Base-by-base conservation (phyloP, 2,329 filamentous ascomycete species). In the Pseudogymnoascus sp. region DNA sequence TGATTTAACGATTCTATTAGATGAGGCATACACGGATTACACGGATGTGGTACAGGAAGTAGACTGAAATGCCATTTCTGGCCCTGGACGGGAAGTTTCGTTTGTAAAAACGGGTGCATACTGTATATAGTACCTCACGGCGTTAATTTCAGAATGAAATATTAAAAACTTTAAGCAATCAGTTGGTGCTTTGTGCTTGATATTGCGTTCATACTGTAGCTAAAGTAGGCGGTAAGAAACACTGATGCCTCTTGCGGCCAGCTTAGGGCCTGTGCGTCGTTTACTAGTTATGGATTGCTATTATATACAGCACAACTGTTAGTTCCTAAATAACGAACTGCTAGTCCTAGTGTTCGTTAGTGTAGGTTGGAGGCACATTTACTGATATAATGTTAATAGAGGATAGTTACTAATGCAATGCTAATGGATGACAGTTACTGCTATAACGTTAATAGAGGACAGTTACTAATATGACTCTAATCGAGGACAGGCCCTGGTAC, bases 41-140 rank as follows among this genome's bases (percentile, higher is more conserved):
- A 23, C 71, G 80, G 52, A 81, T 82, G 76, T 83, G 80, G 81
- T 82, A 82, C 72, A 75, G 81, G 69, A 78, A 80, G 74, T 83
- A 78, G 61, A 60, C 23, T 38, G 42, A 12, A 65, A 58, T 12
- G 49, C 33, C 33, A 22, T 55, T 28, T 55, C 9, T 33, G 28
- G 28, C 49, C 28, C 49, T 55, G 28, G 49, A 55, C 49, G 49
- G 49, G 28, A 55, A 55, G 49, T 55, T 55, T 55, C 49, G 49
- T 55, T 55, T 55, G 49, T 55, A 55, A 55, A 55, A 55, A 55
- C 49, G 49, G 49, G 49, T 55, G 49, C 49, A 55, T 55, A 33
- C 28, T 55, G 49, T 55, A 55, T 55, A 55, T 55, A 55, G 49
- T 55, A 55, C 49, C 49, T 55, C 5, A 55, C 8, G 49, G 49